These are phyloP conservation scores for Aspergillus nomiae DNA, from an alignment of 2,329 filamentous ascomycete species.

Conservation along the genomic window DNA sequence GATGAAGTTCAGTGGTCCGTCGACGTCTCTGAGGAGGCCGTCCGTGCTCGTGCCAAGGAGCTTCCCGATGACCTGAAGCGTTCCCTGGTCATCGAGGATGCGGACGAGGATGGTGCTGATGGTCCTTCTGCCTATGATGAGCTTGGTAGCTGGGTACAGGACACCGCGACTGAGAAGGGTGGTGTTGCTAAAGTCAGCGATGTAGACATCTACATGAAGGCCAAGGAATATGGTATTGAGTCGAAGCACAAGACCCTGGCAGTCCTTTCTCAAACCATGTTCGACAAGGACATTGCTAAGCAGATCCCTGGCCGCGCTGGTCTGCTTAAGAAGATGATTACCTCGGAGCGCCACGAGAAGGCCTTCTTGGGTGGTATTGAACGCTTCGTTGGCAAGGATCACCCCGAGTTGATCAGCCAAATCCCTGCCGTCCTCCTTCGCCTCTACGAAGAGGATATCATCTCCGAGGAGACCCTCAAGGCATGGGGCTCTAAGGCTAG, in stretches of 20 bases:
- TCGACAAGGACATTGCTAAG: conserved; percentile 83
- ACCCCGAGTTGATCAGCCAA: conserved; percentile 74
- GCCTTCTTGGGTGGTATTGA: conserved; percentile 93
- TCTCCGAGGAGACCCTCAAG: conserved; percentile 84
- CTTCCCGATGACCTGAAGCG: conserved; percentile 95
- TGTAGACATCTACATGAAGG: conserved; percentile 92
- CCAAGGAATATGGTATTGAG: conserved; percentile 93
- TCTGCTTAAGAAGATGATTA: conserved; percentile 91
- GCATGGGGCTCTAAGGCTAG: conserved; percentile 93
- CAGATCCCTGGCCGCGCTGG: conserved; percentile 81
- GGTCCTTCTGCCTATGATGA: conserved; percentile 81
- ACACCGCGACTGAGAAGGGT: conserved; percentile 69
- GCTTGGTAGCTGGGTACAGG: conserved; percentile 88
- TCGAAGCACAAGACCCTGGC: conserved; percentile 89
- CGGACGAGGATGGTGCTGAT: conserved; percentile 77
- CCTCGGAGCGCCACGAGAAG: conserved; percentile 91
- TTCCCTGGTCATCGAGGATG: conserved; percentile 80
- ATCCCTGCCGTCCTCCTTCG: conserved; percentile 85
- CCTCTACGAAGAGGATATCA: conserved; percentile 87
- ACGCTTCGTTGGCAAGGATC: conserved; percentile 81
- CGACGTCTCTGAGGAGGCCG: conserved; percentile 92
- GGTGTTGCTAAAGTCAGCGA: conserved; percentile 79
- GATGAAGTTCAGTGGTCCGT: conserved; percentile 95
- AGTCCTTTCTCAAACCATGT: conserved; percentile 90
- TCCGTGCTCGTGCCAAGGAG: conserved; percentile 89